phyloP scores from a whole-genome alignment of 768 basidiomycete genomes.

The Fomitopsis serialis region DNA sequence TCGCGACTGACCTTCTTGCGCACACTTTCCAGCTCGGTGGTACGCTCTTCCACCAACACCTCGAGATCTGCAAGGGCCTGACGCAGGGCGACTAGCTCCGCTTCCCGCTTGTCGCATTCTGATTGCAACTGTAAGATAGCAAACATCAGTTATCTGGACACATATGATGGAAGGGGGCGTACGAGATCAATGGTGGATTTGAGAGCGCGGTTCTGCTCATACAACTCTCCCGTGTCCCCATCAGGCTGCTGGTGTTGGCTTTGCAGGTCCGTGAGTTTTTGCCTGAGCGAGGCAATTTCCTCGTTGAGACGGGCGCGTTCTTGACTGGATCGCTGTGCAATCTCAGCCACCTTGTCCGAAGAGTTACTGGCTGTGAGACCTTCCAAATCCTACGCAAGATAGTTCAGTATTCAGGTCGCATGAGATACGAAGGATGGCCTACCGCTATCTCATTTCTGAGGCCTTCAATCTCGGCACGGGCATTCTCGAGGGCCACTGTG shows the following conservation, averaged over 20 bases:
- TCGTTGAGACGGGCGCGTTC: slow-evolving; percentile 48
- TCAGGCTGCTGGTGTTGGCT: neutral
- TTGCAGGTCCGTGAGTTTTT: slow-evolving; percentile 34
- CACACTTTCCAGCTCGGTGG: slow-evolving; percentile 47
- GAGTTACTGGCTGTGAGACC: slow-evolving; percentile 33
- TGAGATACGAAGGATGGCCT: slow-evolving; percentile 12
- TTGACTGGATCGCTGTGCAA: slow-evolving; percentile 40
- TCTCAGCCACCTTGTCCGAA: slow-evolving; percentile 39
- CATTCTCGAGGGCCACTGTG: slow-evolving; percentile 80
- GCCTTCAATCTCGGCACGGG: slow-evolving; percentile 83
- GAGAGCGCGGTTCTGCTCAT: slow-evolving; percentile 4
- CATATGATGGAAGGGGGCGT: neutral
- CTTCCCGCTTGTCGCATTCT: slow-evolving; percentile 23
- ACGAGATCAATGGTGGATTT: neutral
- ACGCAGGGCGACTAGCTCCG: slow-evolving; percentile 25
- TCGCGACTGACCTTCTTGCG: slow-evolving; percentile 63
- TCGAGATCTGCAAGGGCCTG: slow-evolving; percentile 27
- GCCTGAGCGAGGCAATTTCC: slow-evolving; percentile 52
- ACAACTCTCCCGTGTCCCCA: neutral
- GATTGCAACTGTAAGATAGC: slow-evolving; percentile 8
- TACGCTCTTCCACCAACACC: slow-evolving; percentile 31
- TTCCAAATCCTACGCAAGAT: slow-evolving; percentile 56
- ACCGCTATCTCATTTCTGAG: slow-evolving; percentile 72
- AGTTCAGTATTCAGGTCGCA: neutral
- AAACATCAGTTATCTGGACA: neutral